Percentiles rank a stretch among this genome's conserved stretches.
These are phyloP conservation scores for Tetrapisispora pingtungensis DNA, from an alignment of 805 yeast species.

Conservation along the genomic window DNA sequence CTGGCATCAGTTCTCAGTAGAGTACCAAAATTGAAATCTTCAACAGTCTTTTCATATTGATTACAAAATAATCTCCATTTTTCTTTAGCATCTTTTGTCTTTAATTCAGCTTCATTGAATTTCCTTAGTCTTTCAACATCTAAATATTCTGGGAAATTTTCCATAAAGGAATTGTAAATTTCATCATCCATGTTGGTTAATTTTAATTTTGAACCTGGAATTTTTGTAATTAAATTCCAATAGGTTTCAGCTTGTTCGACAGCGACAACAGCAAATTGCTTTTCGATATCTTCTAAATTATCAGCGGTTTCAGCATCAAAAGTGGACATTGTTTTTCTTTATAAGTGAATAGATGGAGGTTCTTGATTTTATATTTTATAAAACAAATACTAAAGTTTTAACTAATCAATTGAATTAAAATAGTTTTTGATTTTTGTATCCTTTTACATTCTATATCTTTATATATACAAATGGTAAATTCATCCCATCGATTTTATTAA, in stretches of 20 bases:
- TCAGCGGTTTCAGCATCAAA: constrained; percentile 89
- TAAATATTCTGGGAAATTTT: constrained; percentile 81
- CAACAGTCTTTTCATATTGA: constrained; percentile 66
- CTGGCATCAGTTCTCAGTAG: constrained; percentile 63
- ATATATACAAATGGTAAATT: no score
- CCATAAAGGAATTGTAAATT: constrained; percentile 48
- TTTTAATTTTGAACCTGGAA: constrained; percentile 72
- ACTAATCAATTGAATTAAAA: no score
- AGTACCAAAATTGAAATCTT: constrained; percentile 94
- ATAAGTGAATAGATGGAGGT: background rate
- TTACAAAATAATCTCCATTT: constrained; percentile 87
- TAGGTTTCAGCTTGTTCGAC: constrained; percentile 92
- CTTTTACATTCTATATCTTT: no score
- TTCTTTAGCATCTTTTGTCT: constrained; percentile 66
- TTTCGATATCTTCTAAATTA: constrained; percentile 90
- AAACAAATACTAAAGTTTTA: no score
- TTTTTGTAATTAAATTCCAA: constrained; percentile 66
- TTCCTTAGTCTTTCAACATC: constrained; percentile 46
- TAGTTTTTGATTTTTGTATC: no score
- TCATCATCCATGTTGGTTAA: constrained; percentile 66
- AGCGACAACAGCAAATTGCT: constrained; percentile 96
- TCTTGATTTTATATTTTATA: no score
- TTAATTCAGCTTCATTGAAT: constrained; percentile 72
- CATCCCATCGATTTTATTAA: background rate
- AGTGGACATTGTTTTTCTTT: constrained; percentile 10